Base-by-base conservation (phyloP, 78 protist species). In the Polysphondylium violaceum region DNA sequence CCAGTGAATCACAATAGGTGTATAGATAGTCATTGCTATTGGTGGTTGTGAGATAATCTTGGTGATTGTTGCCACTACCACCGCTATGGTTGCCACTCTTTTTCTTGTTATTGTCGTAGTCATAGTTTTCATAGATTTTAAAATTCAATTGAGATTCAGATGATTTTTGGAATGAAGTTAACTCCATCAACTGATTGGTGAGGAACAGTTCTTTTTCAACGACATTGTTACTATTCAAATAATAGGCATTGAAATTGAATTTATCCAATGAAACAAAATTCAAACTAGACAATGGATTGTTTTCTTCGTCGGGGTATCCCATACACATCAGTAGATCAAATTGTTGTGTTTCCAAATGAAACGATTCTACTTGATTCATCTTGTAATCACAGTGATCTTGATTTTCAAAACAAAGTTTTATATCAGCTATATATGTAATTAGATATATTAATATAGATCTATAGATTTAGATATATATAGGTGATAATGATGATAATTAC, bases 1-100 rank as follows among this genome's bases (percentile, higher is more conserved):
- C 72, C n/a, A 64, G 27, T 35, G 72, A 64, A 35, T 64, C 72
- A 64, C 72, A 64, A 64, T 64, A 64, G 1, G 72, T 64, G 27
- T 64, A 64, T 64, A 64, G 25, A 64, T 33, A 64, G 36, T 64
- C 72, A 64, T 64, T 1, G 16, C 14, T 31, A 31, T 4, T 60
- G 2, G 27, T 60, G 5, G 9, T 60, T 31, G 27, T 60, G 25
- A 27, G 25, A 31, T 4, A n/a, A n/a, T 58, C 25, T 16, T 61
- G 27, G 17, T 31, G 12, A 12, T 23, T 61, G 5, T 29, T 33
- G 17, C 17, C 29, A 33, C 6, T 29, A 33, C 1, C 14, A 33
- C 12, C 29, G 19, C 31, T 31, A 61, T 29, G 21, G 4, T 0
- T 6, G 31, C 31, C 40, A 6, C 3, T 29, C 25, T 29, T 29